These are phyloP conservation scores for Yamagishiella unicocca DNA, from an alignment of 139 green algal genomes.

Conservation along the genomic window DNA sequence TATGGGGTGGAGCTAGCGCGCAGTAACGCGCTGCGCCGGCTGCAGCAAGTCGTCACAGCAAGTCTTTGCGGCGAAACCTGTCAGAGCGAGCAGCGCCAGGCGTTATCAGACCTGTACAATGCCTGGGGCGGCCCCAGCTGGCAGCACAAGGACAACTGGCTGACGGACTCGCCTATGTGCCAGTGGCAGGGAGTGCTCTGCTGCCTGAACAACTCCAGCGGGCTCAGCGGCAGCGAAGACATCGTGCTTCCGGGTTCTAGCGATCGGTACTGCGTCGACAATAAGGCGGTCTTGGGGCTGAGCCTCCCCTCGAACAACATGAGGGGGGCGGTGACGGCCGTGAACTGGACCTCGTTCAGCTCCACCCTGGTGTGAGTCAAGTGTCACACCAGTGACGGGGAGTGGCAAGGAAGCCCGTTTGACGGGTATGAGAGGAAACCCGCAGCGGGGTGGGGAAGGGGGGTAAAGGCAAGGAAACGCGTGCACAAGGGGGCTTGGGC, in stretches of 20 bases:
- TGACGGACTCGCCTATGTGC: background rate
- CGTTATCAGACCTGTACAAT: background rate
- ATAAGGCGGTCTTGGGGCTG: background rate
- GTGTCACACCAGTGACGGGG: background rate
- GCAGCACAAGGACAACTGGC: background rate
- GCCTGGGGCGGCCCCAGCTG: background rate
- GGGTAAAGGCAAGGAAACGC: too few relatives aligned
- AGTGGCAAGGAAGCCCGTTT: background rate
- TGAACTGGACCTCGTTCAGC: background rate
- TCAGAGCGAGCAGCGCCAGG: background rate
- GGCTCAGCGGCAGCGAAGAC: background rate
- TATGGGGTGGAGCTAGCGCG: too few relatives aligned
- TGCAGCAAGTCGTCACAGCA: background rate
- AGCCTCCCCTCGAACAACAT: slow-evolving; percentile 33
- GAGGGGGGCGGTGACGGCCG: background rate
- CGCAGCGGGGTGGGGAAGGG: too few relatives aligned
- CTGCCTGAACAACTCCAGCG: background rate
- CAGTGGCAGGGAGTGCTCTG: slow-evolving; percentile 1
- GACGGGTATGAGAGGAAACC: too few relatives aligned
- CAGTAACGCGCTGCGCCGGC: background rate
- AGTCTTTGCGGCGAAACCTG: background rate
- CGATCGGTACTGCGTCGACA: background rate
- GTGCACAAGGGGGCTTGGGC: background rate
- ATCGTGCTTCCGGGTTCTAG: background rate
- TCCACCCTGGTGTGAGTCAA: slow-evolving; percentile 22